Base-by-base conservation (phyloP, 176 grass and related monocot genomes). In the Oryza coarctata region DNA sequence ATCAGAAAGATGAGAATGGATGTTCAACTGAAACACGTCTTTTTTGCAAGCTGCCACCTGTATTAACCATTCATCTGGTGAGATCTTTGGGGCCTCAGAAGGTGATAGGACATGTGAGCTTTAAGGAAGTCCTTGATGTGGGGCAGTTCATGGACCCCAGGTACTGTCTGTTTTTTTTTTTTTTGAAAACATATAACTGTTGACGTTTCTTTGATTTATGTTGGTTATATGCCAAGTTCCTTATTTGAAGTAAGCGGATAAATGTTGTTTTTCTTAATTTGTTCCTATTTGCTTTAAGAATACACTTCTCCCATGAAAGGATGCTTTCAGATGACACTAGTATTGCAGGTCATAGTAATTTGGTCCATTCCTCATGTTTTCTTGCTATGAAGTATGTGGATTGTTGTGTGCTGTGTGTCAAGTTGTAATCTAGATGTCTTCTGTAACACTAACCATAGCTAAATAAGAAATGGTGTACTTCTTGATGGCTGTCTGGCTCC, bases 71-170 rank as follows among this genome's bases (percentile, higher is more conserved):
- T 73, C 88, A 93, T 70, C 49, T 97, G 55, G 86, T 82, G 88
- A 93, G 90, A 84, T 89, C 78, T 65, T 23, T 60, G 25, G 22
- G 12, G 71, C 65, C 65, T 63, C 81, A 63, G 79, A 97, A 97
- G 76, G 34, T 84, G 34, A 72, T 17, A 71, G 90, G 79, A 6
- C 81, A 82, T 86, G 88, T 98, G 41, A 89, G 76, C 36, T 98
- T 89, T 73, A 70, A 90, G 17, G 90, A 98, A 79, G 76, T 73
- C 29, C 86, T 98, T 76, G 86, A 94, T 76, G 35, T 98, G 26
- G 88, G 75, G 64, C 79, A 33, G 26, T 98, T 83, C 71, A 52
- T 94, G 68, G 83, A 91, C 38, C 40, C 61, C 32, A 98, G 95
- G 95, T 98, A 98, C 30, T 30, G 74, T 58, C 20, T 14, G 43